Evolutionary conservation across 1,139 yeast species (phyloP).

Genomic region (Pichia norvegensis): DNA sequence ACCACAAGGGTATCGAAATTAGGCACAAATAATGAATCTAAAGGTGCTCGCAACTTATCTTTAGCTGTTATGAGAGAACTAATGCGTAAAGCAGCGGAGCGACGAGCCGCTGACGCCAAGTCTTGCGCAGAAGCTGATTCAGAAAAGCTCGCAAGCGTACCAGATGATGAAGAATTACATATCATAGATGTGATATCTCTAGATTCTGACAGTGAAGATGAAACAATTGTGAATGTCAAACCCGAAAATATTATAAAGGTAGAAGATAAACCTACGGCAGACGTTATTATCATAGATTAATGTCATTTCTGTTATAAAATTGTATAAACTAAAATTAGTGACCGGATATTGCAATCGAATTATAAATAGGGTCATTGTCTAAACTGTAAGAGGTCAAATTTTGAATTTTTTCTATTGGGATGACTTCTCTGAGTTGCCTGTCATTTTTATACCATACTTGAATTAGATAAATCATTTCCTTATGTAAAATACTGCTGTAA

Average conservation of each 20-base stretch:
- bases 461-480: constrained; percentile 56
- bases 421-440: constrained; percentile 50
- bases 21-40: constrained; percentile 23
- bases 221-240: not conserved
- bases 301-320: not conserved
- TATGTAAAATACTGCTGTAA: constrained; percentile 32
- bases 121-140: constrained; percentile 36
- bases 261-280: not conserved
- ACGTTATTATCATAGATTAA: constrained; percentile 6
- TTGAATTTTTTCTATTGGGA: constrained; percentile 31
- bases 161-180: constrained; percentile 33
- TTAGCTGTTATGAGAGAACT: constrained; percentile 31
- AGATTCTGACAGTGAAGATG: constrained; percentile 9
- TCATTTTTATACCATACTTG: constrained; percentile 60
- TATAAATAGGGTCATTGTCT: constrained; percentile 41
- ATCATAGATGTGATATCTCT: constrained; percentile 27
- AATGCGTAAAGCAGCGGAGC: constrained; percentile 60
- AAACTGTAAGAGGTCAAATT: constrained; percentile 34
- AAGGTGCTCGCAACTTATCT: not conserved
- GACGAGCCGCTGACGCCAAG: constrained; percentile 49
- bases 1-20: constrained; percentile 10
- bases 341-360: constrained; percentile 29
- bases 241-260: not conserved
- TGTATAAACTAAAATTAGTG: constrained; percentile 18
- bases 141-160: constrained; percentile 13